Evolutionary conservation across 2,329 filamentous ascomycete genomes (phyloP).

Genomic region (Cryphonectria japonica): DNA sequence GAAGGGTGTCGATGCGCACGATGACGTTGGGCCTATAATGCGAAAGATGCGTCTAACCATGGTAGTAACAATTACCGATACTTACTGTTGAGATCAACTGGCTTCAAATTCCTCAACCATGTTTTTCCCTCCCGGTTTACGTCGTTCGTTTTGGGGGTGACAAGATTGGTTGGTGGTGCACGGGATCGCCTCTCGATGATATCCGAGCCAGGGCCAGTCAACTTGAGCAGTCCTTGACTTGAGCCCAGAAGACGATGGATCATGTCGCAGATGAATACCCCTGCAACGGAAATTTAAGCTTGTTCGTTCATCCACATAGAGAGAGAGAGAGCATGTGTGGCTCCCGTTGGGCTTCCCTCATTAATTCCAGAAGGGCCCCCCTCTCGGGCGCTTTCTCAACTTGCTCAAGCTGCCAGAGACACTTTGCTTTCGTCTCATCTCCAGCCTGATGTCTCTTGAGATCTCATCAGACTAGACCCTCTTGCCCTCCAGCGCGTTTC

Average conservation of each 20-base stretch:
- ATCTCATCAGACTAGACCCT: background rate
- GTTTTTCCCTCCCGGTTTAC: background rate
- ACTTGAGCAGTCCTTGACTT: background rate
- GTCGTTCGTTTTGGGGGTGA: background rate
- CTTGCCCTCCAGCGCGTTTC: background rate
- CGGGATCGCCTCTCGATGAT: background rate
- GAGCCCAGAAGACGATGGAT: constrained; percentile 4
- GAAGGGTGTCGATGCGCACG: background rate
- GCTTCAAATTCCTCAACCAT: background rate
- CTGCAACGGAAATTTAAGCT: constrained; percentile 22
- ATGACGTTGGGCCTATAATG: background rate
- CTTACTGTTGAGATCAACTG: background rate
- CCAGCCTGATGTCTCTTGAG: background rate
- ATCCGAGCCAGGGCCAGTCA: constrained; percentile 21
- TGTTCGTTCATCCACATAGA: background rate
- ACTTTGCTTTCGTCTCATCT: too few relatives aligned
- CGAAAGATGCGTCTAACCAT: background rate
- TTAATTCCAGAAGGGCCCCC: background rate
- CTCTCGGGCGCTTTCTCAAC: background rate
- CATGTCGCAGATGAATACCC: constrained; percentile 17
- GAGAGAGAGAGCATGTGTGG: background rate
- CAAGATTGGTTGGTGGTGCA: background rate
- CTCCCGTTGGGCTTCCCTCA: background rate
- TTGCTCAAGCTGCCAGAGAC: background rate
- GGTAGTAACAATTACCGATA: background rate